These are phyloP conservation scores for Neurospora sp. DNA, from an alignment of 495 filamentous ascomycete genomes.

Conservation along the genomic window DNA sequence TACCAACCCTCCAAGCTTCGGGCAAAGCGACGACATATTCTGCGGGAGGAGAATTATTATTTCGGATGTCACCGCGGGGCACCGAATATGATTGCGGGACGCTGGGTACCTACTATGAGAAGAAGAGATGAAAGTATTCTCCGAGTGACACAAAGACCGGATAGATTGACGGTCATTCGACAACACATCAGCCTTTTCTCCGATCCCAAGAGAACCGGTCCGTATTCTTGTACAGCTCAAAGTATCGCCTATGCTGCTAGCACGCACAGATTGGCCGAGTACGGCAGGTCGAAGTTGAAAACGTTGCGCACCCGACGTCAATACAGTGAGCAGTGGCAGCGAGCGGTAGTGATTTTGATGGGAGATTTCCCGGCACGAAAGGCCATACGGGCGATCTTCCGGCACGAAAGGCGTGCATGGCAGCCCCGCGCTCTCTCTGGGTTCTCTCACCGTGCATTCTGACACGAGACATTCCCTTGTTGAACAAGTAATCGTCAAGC, in stretches of 20 bases:
- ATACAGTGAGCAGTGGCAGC: conserved; percentile 77
- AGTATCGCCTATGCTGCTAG: neutral
- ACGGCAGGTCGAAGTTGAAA: conserved; percentile 81
- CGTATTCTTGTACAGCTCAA: neutral
- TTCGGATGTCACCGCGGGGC: too few relatives aligned
- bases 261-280: neutral
- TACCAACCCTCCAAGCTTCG: too few relatives aligned
- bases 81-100: neutral
- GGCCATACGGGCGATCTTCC: too few relatives aligned
- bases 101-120: neutral
- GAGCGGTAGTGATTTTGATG: conserved; percentile 62
- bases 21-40: neutral
- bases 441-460: conserved; percentile 82
- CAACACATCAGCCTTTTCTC: neutral
- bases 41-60: neutral
- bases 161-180: neutral
- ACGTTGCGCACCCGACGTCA: conserved; percentile 64
- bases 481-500: conserved; percentile 72
- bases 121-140: neutral
- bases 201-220: neutral
- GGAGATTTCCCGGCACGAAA: conserved; percentile 45
- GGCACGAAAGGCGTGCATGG: conserved; percentile 72
- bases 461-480: conserved; percentile 63
- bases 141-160: neutral
- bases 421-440: conserved; percentile 86